phyloP scores from a whole-genome alignment of 352 stramenopile genomes.

The Pythium phragmitis region DNA sequence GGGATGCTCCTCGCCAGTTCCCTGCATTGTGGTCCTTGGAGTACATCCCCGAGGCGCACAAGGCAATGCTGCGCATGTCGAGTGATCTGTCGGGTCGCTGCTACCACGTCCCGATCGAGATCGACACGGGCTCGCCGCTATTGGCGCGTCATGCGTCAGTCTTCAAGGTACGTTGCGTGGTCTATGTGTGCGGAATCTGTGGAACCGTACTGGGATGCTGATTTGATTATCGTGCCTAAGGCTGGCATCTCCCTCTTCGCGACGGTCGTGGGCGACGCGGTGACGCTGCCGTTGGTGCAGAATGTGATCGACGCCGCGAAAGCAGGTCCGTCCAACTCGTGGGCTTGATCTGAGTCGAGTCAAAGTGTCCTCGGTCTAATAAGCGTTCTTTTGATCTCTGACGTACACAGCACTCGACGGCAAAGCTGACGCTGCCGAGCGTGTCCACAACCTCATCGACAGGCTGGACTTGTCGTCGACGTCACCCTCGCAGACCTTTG shows the following conservation, averaged over 20 bases:
- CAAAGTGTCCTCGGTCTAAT: too few relatives aligned
- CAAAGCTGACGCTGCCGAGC: background rate
- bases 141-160: conserved; percentile 20
- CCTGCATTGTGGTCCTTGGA: conserved; percentile 26
- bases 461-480: conserved; percentile 6
- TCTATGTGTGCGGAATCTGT: background rate
- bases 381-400: background rate
- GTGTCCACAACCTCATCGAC: conserved; percentile 25
- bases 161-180: background rate
- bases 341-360: too few relatives aligned
- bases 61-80: conserved; percentile 13
- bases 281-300: conserved; percentile 9
- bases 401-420: background rate
- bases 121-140: conserved; percentile 12
- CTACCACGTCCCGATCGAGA: conserved; percentile 29
- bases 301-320: conserved; percentile 5
- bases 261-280: background rate
- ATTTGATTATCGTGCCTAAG: background rate
- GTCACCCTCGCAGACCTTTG: background rate
- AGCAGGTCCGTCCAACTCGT: background rate
- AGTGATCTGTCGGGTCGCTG: conserved; percentile 29
- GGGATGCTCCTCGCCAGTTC: conserved; percentile 4
- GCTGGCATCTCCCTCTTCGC: conserved; percentile 9
- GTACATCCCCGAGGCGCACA: conserved; percentile 2
- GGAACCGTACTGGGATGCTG: background rate